A percentile compares a stretch with the other conserved stretches of the same genome.
Evolutionary conservation across 352 stramenopile genomes (phyloP).

Genomic region (Pythium aquatile): DNA sequence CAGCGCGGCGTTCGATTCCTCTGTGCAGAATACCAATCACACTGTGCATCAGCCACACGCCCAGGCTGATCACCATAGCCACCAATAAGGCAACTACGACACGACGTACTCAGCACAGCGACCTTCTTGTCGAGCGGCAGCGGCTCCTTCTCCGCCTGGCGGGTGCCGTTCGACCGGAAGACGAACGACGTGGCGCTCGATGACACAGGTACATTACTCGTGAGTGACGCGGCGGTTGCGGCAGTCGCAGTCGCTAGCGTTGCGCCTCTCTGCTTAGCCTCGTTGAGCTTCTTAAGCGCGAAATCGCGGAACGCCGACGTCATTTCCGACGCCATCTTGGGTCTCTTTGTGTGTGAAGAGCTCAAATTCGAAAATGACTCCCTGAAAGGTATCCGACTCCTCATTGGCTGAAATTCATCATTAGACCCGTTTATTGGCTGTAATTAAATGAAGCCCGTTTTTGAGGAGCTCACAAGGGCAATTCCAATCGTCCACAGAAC

Average conservation of each 20-base stretch:
- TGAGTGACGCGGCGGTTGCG: slow-evolving; percentile 48
- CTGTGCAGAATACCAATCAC: slow-evolving; percentile 21
- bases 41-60: not conserved
- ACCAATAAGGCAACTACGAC: not conserved
- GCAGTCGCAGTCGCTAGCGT: slow-evolving; percentile 52
- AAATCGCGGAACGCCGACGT: slow-evolving; percentile 67
- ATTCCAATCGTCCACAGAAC: not conserved
- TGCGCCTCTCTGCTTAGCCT: slow-evolving; percentile 61
- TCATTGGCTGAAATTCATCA: slow-evolving; percentile 14
- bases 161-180: slow-evolving; percentile 29
- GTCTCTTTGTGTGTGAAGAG: not conserved
- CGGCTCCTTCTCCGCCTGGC: slow-evolving; percentile 24
- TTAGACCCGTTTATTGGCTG: slow-evolving; percentile 12
- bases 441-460: not conserved
- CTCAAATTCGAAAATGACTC: slow-evolving; percentile 11
- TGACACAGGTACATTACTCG: slow-evolving; percentile 40
- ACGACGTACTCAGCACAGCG: slow-evolving; percentile 27
- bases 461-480: slow-evolving; percentile 3
- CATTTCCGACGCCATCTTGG: slow-evolving; percentile 58
- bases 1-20: slow-evolving; percentile 44
- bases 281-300: slow-evolving; percentile 72
- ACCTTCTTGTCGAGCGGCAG: slow-evolving; percentile 41
- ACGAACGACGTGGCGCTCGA: slow-evolving; percentile 38
- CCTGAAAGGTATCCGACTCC: not conserved
- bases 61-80: not conserved